Base-by-base conservation (phyloP, 2,329 filamentous ascomycete species). In the Plectosphaerella plurivora region DNA sequence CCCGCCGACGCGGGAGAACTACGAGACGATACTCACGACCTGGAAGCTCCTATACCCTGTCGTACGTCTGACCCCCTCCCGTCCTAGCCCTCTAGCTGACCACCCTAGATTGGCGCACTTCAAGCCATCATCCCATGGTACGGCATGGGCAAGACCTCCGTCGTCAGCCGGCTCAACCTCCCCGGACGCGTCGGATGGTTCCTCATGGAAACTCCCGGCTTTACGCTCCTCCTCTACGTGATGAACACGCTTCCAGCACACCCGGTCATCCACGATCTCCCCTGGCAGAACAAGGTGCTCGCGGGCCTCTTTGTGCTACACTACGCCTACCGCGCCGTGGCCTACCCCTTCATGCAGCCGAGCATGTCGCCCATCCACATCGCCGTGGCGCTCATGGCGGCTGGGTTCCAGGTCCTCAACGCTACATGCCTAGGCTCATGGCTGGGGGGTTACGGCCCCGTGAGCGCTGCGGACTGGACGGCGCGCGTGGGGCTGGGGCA, bases 331-430 rank as follows among this genome's bases (percentile, higher is more conserved):
- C 90, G 94, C 57, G 92, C 94, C 10, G 69, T 97, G 52, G 71
- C 96, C 56, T 88, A 85, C 52, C 93, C 94, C 3, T 73, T 95
- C 53, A 77, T 93, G 58, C 90, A 93, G 57, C 93, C 93, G 0
- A 91, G 86, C 74, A 97, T 99, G 88, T 91, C 91, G 5, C 93
- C 93, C 9, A 89, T 96, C 59, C 89, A 96, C 68, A 65, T 81
- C 2, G 51, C 83, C 25, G 79, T 97, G 58, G 87, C 86, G 74
- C 9, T 73, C 47, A 69, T 75, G 20, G 94, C 86, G 5, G 57
- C 87, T 39, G 39, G 64, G 20, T 97, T 96, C 74, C 94, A 99
- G 68, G 64, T 95, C 58, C 67, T 81, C 66, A 99, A 97, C 68
- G 91, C 84, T 0, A 81, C 84, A 28, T 87, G 82, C 58, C 75